Evolutionary conservation across 2,329 filamentous ascomycete genomes (phyloP).

Genomic region (Fusarium sp.): DNA sequence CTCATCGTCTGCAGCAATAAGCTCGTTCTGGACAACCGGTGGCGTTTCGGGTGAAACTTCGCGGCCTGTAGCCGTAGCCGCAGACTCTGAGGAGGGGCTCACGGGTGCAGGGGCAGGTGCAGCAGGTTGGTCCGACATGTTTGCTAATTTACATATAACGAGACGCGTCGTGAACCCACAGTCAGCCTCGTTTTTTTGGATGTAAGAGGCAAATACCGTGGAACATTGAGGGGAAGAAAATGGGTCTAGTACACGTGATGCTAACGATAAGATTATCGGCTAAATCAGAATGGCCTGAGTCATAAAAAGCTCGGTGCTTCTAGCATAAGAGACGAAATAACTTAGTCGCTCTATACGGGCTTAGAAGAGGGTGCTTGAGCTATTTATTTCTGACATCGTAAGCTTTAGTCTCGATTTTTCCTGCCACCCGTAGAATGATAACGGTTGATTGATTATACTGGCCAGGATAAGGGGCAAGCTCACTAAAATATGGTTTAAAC

Average conservation of each 20-base stretch:
- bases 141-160: background rate
- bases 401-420: no score
- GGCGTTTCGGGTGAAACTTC: background rate
- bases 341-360: no score
- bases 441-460: background rate
- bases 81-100: background rate
- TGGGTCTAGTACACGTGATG: background rate
- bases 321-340: no score
- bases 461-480: background rate
- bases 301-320: no score
- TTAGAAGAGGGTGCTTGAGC: no score
- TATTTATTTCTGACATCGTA: no score
- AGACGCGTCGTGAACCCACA: background rate
- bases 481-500: background rate
- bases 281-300: background rate
- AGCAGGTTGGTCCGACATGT: background rate
- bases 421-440: no score
- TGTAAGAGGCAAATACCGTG: background rate
- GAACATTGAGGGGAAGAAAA: slow-evolving; percentile 2
- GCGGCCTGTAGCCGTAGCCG: background rate
- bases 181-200: background rate
- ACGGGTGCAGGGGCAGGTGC: background rate
- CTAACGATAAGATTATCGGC: background rate
- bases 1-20: background rate
- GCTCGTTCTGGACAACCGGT: background rate